Conservation (phyloP, 345 rosid genomes). For the Limnanthes douglasii region DNA sequence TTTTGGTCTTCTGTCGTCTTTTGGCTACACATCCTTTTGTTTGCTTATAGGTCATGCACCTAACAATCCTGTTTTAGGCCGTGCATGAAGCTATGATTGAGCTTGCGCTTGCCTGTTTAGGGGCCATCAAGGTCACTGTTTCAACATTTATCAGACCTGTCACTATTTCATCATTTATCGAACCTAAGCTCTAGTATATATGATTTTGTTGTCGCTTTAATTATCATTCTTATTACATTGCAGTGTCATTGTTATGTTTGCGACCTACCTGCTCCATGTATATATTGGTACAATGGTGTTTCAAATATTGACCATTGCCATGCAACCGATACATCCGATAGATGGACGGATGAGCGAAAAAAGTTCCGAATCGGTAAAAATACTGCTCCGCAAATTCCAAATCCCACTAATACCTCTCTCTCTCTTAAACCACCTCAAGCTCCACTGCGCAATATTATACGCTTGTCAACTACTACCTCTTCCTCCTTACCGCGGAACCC, state of each 20-base stretch:
- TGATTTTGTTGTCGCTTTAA: background rate
- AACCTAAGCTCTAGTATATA: background rate
- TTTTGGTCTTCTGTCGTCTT: too few relatives aligned
- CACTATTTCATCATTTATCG: background rate
- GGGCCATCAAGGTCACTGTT: too few relatives aligned
- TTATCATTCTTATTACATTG: background rate
- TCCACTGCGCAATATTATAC: constrained; percentile 6
- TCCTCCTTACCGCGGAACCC: constrained; percentile 10
- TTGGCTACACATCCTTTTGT: too few relatives aligned
- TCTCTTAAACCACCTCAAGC: constrained; percentile 7
- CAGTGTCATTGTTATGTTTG: constrained; percentile 94
- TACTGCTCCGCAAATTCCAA: constrained; percentile 11
- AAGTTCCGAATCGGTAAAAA: constrained; percentile 16
- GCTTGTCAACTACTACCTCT: constrained; percentile 5
- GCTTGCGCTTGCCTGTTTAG: too few relatives aligned
- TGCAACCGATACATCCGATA: constrained; percentile 54
- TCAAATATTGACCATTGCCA: constrained; percentile 49
- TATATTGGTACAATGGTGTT: constrained; percentile 36
- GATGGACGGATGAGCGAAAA: constrained; percentile 49
- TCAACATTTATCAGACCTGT: background rate
- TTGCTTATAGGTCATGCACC: too few relatives aligned
- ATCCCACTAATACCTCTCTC: constrained; percentile 8
- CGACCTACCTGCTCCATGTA: constrained; percentile 69
- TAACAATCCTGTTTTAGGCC: too few relatives aligned
- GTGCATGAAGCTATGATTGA: too few relatives aligned